These are phyloP conservation scores for Botrytis byssoidea DNA, from an alignment of 2,329 filamentous ascomycete species.

Conservation along the genomic window DNA sequence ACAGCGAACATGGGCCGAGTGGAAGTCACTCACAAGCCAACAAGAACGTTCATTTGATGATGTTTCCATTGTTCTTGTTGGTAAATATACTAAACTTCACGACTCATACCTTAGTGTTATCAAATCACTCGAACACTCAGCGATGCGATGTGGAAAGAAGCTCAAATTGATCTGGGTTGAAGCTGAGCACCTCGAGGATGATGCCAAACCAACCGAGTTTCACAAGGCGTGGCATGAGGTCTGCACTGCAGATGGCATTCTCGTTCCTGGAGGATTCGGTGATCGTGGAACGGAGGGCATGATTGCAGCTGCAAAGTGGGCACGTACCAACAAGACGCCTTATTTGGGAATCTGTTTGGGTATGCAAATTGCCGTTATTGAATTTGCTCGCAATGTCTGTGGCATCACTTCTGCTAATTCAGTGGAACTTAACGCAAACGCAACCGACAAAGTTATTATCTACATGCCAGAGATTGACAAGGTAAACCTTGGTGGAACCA, in stretches of 20 bases:
- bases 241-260: constrained; percentile 63
- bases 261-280: constrained; percentile 65
- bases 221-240: constrained; percentile 85
- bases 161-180: constrained; percentile 84
- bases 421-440: constrained; percentile 37
- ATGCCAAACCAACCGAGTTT: constrained; percentile 67
- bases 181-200: constrained; percentile 75
- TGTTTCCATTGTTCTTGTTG: constrained; percentile 82
- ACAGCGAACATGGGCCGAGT: constrained; percentile 69
- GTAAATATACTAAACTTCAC: constrained; percentile 83
- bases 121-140: constrained; percentile 86
- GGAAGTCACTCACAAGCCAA: constrained; percentile 62
- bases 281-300: constrained; percentile 82
- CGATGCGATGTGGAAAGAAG: constrained; percentile 80
- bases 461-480: constrained; percentile 90
- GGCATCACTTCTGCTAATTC: constrained; percentile 50
- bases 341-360: constrained; percentile 83
- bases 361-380: constrained; percentile 80
- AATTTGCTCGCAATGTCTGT: constrained; percentile 77
- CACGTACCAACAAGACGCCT: constrained; percentile 74
- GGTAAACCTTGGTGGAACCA: constrained; percentile 77
- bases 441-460: constrained; percentile 58
- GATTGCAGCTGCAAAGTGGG: constrained; percentile 84
- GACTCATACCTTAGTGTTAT: constrained; percentile 83
- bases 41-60: constrained; percentile 65